Evolutionary conservation across 257 asterid species (phyloP).

Genomic region (Lavandula angustifolia): DNA sequence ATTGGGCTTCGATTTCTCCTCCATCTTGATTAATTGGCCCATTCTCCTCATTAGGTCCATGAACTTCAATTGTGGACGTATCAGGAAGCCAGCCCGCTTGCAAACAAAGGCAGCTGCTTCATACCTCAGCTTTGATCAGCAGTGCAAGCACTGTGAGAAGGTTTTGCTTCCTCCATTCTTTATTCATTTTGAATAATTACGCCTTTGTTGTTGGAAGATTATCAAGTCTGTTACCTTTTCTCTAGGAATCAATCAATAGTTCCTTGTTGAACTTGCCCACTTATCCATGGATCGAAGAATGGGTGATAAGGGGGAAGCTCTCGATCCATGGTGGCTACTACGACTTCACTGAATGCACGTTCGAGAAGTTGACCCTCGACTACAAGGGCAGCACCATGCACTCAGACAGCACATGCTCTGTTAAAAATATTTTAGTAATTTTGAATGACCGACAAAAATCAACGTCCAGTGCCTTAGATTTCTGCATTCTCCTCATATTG

Average conservation of each 20-base stretch:
- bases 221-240: neutral
- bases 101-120: constrained; percentile 72
- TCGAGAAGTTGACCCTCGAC: constrained; percentile 89
- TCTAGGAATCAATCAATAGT: constrained; percentile 78
- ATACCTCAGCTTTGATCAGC: constrained; percentile 80
- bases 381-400: constrained; percentile 38
- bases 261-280: constrained; percentile 74
- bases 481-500: too few relatives aligned
- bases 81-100: constrained; percentile 64
- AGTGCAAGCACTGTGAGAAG: constrained; percentile 96
- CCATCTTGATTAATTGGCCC: too few relatives aligned
- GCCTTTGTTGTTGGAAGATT: neutral
- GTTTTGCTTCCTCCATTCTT: constrained; percentile 34
- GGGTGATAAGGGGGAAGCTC: constrained; percentile 62
- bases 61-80: too few relatives aligned
- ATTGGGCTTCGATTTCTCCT: too few relatives aligned
- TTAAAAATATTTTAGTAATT: constrained; percentile 30
- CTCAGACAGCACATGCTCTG: constrained; percentile 41
- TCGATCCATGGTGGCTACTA: constrained; percentile 93
- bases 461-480: too few relatives aligned
- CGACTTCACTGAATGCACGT: constrained; percentile 76
- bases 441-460: too few relatives aligned
- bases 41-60: too few relatives aligned
- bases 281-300: constrained; percentile 83
- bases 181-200: neutral